Conservation (phyloP, 1,284 basidiomycete genomes). For the Papiliotrema flavescens region DNA sequence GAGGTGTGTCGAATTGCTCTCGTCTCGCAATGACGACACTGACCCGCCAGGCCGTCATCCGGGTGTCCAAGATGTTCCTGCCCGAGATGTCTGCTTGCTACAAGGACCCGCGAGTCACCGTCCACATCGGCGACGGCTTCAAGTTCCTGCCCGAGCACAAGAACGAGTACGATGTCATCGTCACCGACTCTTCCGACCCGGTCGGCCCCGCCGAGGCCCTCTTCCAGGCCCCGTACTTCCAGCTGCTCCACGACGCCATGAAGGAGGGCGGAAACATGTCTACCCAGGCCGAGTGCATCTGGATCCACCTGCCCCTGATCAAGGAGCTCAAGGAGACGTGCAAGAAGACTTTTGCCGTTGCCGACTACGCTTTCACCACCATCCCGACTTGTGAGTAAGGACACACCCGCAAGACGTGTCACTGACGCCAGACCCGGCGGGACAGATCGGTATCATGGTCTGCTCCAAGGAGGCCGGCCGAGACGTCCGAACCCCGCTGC, state of each 20-base stretch:
- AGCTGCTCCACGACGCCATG: conserved; percentile 85
- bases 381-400: conserved; percentile 71
- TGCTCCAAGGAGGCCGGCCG: conserved; percentile 74
- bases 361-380: conserved; percentile 92
- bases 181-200: conserved; percentile 98
- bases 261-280: conserved; percentile 89
- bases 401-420: neutral
- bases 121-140: conserved; percentile 94
- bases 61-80: conserved; percentile 88
- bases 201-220: conserved; percentile 92
- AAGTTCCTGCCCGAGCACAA: conserved; percentile 90
- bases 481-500: conserved; percentile 65
- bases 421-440: conserved; percentile 65
- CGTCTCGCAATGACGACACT: neutral
- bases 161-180: conserved; percentile 92
- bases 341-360: conserved; percentile 72
- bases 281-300: conserved; percentile 93
- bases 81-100: conserved; percentile 91
- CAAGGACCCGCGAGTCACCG: conserved; percentile 75
- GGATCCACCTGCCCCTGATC: conserved; percentile 92
- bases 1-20: conserved; percentile 57
- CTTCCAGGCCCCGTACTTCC: conserved; percentile 97
- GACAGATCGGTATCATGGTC: conserved; percentile 94
- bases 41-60: conserved; percentile 72
- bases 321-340: conserved; percentile 70